These are phyloP conservation scores for Acacia pycnantha DNA, from an alignment of 331 rosid species.

Conservation along the genomic window DNA sequence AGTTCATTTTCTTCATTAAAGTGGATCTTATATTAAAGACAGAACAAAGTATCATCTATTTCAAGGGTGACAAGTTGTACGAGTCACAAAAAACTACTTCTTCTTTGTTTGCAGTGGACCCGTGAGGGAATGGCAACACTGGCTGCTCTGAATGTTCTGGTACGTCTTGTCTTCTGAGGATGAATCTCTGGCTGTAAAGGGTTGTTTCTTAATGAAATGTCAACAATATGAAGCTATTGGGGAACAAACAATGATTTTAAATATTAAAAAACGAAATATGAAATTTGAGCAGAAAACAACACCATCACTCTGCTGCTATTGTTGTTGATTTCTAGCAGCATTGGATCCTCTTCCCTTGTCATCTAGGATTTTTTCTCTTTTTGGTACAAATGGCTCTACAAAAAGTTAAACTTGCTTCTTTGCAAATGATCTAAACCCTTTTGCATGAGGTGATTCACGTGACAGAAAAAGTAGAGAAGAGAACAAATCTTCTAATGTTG, in stretches of 20 bases:
- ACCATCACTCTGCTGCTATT: neutral
- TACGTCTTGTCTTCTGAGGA: conserved; percentile 25
- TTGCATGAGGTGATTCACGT: neutral
- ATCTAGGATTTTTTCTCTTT: neutral
- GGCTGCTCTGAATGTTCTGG: conserved; percentile 96
- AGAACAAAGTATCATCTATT: neutral
- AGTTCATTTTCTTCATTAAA: too few relatives aligned
- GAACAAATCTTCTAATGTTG: neutral
- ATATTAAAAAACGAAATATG: neutral
- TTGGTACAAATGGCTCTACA: neutral
- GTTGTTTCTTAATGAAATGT: neutral
- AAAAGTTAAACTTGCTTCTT: neutral
- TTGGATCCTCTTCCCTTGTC: neutral
- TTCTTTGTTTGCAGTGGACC: conserved; percentile 74
- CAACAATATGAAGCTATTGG: neutral
- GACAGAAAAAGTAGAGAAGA: neutral
- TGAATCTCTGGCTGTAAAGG: neutral
- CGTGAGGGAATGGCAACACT: conserved; percentile 98
- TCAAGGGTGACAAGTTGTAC: neutral
- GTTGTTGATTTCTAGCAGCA: neutral
- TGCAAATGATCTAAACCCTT: neutral
- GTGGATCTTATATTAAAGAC: too few relatives aligned
- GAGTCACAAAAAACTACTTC: neutral
- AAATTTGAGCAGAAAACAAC: neutral
- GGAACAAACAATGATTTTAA: neutral